A percentile compares a stretch with the other conserved stretches of the same genome.
Conservation (phyloP, 768 basidiomycete genomes). For the Kwoniella europaea region DNA sequence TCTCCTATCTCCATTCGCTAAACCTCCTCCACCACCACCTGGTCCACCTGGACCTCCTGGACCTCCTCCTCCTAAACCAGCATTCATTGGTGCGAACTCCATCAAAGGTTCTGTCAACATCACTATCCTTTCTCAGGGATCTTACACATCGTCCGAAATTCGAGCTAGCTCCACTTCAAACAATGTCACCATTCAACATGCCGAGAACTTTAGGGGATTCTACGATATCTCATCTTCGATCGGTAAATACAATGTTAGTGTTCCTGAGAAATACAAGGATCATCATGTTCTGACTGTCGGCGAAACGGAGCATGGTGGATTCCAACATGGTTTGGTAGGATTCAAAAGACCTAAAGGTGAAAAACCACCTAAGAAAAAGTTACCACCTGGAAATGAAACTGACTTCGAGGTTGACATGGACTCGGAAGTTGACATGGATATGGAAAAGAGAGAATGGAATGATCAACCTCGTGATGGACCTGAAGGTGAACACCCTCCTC, state of each 20-base stretch:
- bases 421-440: neutral
- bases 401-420: conserved; percentile 1
- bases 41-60: conserved; percentile 12
- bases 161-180: conserved; percentile 35
- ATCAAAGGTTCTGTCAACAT: conserved; percentile 38
- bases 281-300: conserved; percentile 33
- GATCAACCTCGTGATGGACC: conserved; percentile 7
- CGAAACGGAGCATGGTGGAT: conserved; percentile 31
- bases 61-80: conserved; percentile 36
- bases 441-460: conserved; percentile 6
- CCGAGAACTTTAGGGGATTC: conserved; percentile 36
- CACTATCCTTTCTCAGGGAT: conserved; percentile 27
- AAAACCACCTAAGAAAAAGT: neutral
- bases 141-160: conserved; percentile 26
- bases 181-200: conserved; percentile 23
- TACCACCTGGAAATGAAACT: neutral
- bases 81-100: conserved; percentile 36
- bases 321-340: conserved; percentile 33
- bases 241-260: conserved; percentile 27
- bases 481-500: conserved; percentile 5
- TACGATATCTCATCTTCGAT: conserved; percentile 32
- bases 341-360: conserved; percentile 28
- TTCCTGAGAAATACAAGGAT: conserved; percentile 32
- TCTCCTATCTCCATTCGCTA: neutral
- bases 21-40: conserved; percentile 6